These are phyloP conservation scores for Fusarium albosuccineum DNA, from an alignment of 2,329 filamentous ascomycete species.

Conservation along the genomic window DNA sequence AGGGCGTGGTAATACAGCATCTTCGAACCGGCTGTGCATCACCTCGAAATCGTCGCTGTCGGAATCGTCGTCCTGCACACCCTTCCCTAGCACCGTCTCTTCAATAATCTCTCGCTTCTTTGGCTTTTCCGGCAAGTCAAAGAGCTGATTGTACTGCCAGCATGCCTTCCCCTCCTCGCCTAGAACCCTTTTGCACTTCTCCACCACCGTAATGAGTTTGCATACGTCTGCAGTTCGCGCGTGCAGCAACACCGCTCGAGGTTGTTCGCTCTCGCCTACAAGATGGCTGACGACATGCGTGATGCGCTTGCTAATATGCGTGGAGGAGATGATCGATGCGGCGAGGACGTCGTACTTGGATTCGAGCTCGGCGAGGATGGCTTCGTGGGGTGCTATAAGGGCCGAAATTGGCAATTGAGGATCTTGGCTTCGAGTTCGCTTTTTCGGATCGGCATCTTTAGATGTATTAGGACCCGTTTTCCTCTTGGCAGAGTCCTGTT, in stretches of 20 bases:
- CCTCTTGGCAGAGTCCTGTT: constrained; percentile 34
- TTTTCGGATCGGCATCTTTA: constrained; percentile 4
- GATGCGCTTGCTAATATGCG: constrained; percentile 70
- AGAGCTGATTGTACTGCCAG: constrained; percentile 71
- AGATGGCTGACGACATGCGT: constrained; percentile 60
- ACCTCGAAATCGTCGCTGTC: constrained; percentile 67
- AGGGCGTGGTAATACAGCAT: constrained; percentile 62
- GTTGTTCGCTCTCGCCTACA: constrained; percentile 41
- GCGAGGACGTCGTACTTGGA: constrained; percentile 63
- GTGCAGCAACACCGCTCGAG: constrained; percentile 62
- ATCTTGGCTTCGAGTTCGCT: constrained; percentile 13
- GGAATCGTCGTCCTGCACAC: constrained; percentile 38
- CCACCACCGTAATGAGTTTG: constrained; percentile 77
- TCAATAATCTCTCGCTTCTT: constrained; percentile 55
- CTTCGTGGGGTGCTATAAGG: constrained; percentile 56
- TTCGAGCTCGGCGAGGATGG: constrained; percentile 59
- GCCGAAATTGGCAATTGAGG: constrained; percentile 25
- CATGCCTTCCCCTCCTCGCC: constrained; percentile 60
- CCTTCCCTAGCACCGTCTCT: constrained; percentile 56
- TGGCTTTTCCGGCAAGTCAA: constrained; percentile 57
- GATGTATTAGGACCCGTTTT: constrained; percentile 22
- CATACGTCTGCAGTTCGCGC: constrained; percentile 64
- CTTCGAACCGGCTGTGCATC: constrained; percentile 69
- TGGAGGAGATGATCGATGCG: constrained; percentile 70
- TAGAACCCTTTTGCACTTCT: constrained; percentile 73